Evolutionary conservation across 140 eudicot species (phyloP).

Genomic region (Bidens hawaiensis): DNA sequence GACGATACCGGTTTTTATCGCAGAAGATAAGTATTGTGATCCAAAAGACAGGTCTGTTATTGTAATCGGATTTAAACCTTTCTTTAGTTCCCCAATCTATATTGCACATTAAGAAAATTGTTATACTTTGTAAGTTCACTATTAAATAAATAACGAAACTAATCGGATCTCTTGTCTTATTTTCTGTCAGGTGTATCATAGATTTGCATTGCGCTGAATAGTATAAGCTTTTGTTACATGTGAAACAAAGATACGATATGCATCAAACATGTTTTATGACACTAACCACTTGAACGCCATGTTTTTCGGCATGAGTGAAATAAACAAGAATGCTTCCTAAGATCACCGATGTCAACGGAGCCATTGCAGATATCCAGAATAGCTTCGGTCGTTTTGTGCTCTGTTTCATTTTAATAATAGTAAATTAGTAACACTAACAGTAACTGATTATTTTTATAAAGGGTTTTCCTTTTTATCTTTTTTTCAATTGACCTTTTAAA

Average conservation of each 20-base stretch:
- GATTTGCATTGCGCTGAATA: too few species aligned
- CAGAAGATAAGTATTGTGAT: constrained; percentile 55
- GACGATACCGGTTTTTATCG: constrained; percentile 90
- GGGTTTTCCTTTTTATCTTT: too few species aligned
- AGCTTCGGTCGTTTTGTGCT: constrained; percentile 70
- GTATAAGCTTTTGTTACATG: too few species aligned
- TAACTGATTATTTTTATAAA: too few species aligned
- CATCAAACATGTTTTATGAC: too few species aligned
- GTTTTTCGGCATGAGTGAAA: constrained; percentile 85
- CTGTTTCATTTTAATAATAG: constrained; percentile 33
- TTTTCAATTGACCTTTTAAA: too few species aligned
- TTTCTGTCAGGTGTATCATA: too few species aligned
- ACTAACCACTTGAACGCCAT: constrained; percentile 95
- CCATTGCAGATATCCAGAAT: constrained; percentile 95
- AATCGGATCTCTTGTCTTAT: too few species aligned
- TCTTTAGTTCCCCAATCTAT: constrained; percentile 89
- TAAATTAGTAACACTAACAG: too few species aligned
- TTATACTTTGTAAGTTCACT: not conserved
- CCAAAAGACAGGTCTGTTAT: constrained; percentile 66
- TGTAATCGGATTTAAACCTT: constrained; percentile 84
- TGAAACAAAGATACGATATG: not conserved
- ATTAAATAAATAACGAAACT: too few species aligned
- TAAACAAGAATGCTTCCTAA: constrained; percentile 77
- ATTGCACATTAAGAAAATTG: not conserved
- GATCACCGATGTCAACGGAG: constrained; percentile 86